A percentile compares a stretch with the other conserved stretches of the same genome.
Evolutionary conservation across 1,139 yeast genomes (phyloP).

Genomic region (Yamadazyma diddensiae): DNA sequence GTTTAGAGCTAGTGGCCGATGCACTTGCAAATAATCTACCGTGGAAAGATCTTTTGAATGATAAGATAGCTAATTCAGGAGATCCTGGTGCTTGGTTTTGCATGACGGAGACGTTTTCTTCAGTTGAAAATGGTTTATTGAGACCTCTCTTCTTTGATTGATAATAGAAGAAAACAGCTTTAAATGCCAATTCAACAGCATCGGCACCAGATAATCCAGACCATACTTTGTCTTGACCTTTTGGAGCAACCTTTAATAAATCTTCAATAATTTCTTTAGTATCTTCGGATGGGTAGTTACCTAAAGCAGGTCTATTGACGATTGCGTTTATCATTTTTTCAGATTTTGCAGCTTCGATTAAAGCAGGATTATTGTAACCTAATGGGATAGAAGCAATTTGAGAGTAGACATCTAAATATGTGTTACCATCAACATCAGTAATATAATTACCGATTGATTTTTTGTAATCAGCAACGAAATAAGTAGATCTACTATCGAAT

Average conservation of each 20-base stretch:
- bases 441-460: slow-evolving; percentile 70
- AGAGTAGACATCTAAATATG: slow-evolving; percentile 61
- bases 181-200: slow-evolving; percentile 81
- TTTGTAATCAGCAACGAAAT: slow-evolving; percentile 63
- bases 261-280: slow-evolving; percentile 55
- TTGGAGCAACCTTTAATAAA: slow-evolving; percentile 64
- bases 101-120: slow-evolving; percentile 64
- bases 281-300: slow-evolving; percentile 69
- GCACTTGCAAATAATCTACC: slow-evolving; percentile 81
- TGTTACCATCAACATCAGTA: slow-evolving; percentile 68
- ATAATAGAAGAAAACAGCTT: slow-evolving; percentile 79
- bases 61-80: slow-evolving; percentile 69
- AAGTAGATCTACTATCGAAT: slow-evolving; percentile 68
- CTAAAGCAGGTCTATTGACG: slow-evolving; percentile 72
- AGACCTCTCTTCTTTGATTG: slow-evolving; percentile 60
- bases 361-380: slow-evolving; percentile 74
- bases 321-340: slow-evolving; percentile 66
- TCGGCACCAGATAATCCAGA: slow-evolving; percentile 80
- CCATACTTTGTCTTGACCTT: slow-evolving; percentile 68
- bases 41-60: slow-evolving; percentile 76
- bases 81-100: slow-evolving; percentile 68
- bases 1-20: slow-evolving; percentile 76
- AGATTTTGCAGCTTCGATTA: slow-evolving; percentile 58
- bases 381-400: slow-evolving; percentile 74
- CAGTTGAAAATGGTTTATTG: slow-evolving; percentile 48